Percentiles rank a stretch among this genome's conserved stretches.
phyloP scores from a whole-genome alignment of 2,329 filamentous ascomycete species.

The Fusarium piperis region DNA sequence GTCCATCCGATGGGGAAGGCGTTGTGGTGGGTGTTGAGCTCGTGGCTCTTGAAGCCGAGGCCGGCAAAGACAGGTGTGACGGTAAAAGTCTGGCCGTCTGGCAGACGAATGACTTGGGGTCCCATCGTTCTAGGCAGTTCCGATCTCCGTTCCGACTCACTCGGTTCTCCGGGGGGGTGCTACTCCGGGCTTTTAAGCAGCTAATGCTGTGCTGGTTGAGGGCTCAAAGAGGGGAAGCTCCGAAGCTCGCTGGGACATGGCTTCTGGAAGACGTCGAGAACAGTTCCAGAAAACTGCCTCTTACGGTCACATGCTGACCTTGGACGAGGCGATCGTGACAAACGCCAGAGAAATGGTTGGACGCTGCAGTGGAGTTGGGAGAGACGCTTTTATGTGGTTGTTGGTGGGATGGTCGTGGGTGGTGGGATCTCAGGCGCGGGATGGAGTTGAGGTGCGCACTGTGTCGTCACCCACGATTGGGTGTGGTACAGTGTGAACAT shows the following conservation, averaged over 20 bases:
- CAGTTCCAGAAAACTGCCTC: constrained; percentile 40
- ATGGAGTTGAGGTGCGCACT: background rate
- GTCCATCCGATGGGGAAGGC: constrained; percentile 90
- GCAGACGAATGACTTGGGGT: constrained; percentile 71
- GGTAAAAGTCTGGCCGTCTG: constrained; percentile 86
- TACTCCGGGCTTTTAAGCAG: constrained; percentile 39
- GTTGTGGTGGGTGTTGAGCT: constrained; percentile 73
- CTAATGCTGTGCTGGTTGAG: constrained; percentile 19
- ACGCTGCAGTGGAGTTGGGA: constrained; percentile 37
- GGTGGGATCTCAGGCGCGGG: constrained; percentile 7
- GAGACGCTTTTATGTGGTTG: constrained; percentile 14
- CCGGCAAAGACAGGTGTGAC: constrained; percentile 92
- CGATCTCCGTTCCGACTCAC: constrained; percentile 22
- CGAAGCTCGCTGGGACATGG: background rate
- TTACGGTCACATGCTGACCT: constrained; percentile 41
- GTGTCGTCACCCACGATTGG: background rate
- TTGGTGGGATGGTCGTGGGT: constrained; percentile 21
- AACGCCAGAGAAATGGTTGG: constrained; percentile 45
- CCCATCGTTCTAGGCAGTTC: constrained; percentile 43
- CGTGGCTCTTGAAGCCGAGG: constrained; percentile 86
- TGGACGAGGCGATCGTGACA: constrained; percentile 42
- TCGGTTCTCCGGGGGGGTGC: constrained; percentile 35
- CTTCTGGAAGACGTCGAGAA: constrained; percentile 35
- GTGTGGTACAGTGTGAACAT: constrained; percentile 2
- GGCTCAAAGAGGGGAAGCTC: constrained; percentile 21